Percentiles rank a stretch among this genome's conserved stretches.
Conservation (phyloP, 176 grass and related monocot genomes). For the Saccharum officinarum region DNA sequence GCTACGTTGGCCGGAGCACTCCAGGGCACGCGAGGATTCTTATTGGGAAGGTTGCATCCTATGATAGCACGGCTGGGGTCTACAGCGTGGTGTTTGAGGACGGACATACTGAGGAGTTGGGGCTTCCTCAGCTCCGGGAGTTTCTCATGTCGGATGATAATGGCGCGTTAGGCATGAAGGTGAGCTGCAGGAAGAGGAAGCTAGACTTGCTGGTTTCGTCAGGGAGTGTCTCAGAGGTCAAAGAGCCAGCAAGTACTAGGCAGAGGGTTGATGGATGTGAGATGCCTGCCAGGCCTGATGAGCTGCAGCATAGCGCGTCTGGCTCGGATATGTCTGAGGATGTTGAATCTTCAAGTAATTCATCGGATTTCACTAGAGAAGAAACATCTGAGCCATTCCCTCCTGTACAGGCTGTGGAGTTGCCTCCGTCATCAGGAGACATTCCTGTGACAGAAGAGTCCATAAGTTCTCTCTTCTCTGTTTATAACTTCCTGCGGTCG, state of each 20-base stretch:
- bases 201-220: constrained; percentile 70
- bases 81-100: constrained; percentile 62
- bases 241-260: constrained; percentile 33
- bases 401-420: constrained; percentile 44
- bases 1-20: constrained; percentile 54
- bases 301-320: constrained; percentile 32
- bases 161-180: constrained; percentile 64
- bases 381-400: constrained; percentile 23
- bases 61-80: constrained; percentile 2
- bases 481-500: constrained; percentile 88
- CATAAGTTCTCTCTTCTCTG: constrained; percentile 74
- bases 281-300: constrained; percentile 29
- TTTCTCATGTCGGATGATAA: constrained; percentile 39
- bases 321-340: constrained; percentile 68
- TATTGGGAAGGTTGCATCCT: constrained; percentile 61
- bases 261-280: constrained; percentile 50
- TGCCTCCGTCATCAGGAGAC: constrained; percentile 78
- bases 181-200: constrained; percentile 89
- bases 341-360: constrained; percentile 76
- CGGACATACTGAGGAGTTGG: constrained; percentile 43
- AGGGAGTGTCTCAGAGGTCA: constrained; percentile 17
- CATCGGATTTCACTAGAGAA: constrained; percentile 55
- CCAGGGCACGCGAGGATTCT: constrained; percentile 28
- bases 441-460: constrained; percentile 74
- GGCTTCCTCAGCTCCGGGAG: constrained; percentile 40